Conservation (phyloP, 2,329 filamentous ascomycete species). For the Fusarium nygamai region DNA sequence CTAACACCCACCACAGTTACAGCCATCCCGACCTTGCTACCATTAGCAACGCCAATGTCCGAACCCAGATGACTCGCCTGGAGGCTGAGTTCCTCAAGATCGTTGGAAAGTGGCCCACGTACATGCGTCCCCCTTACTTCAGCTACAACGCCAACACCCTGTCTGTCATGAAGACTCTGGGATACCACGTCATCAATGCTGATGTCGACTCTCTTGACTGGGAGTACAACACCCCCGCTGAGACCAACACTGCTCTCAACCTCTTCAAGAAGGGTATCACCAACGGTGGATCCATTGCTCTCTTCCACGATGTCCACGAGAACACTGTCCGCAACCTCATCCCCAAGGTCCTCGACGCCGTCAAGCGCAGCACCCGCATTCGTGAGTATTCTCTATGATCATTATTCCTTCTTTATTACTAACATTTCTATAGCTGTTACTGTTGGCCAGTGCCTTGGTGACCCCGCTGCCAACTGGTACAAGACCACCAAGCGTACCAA, state of each 20-base stretch:
- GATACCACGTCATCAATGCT: constrained; percentile 64
- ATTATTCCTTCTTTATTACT: neutral
- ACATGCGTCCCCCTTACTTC: constrained; percentile 53
- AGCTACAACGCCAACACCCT: constrained; percentile 47
- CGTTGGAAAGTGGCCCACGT: constrained; percentile 45
- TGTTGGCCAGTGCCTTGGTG: constrained; percentile 41
- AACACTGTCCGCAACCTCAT: constrained; percentile 46
- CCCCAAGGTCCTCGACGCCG: constrained; percentile 22
- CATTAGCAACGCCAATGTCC: constrained; percentile 38
- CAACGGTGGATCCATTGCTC: constrained; percentile 54
- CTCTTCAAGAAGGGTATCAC: constrained; percentile 44
- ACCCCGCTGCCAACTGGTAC: constrained; percentile 26
- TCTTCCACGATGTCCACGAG: constrained; percentile 58
- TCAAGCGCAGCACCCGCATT: constrained; percentile 21
- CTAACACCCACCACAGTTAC: constrained; percentile 50
- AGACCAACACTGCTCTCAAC: constrained; percentile 28
- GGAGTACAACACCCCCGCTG: constrained; percentile 46
- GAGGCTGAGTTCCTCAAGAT: constrained; percentile 50
- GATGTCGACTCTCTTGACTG: constrained; percentile 67
- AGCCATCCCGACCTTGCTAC: constrained; percentile 50
- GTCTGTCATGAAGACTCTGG: constrained; percentile 48
- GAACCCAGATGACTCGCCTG: constrained; percentile 48
- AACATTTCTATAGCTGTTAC: constrained; percentile 44
- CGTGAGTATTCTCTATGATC: neutral
- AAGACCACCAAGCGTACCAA: constrained; percentile 28